These are phyloP conservation scores for Pelargonium australe DNA, from an alignment of 441 rosid genomes.

Conservation along the genomic window DNA sequence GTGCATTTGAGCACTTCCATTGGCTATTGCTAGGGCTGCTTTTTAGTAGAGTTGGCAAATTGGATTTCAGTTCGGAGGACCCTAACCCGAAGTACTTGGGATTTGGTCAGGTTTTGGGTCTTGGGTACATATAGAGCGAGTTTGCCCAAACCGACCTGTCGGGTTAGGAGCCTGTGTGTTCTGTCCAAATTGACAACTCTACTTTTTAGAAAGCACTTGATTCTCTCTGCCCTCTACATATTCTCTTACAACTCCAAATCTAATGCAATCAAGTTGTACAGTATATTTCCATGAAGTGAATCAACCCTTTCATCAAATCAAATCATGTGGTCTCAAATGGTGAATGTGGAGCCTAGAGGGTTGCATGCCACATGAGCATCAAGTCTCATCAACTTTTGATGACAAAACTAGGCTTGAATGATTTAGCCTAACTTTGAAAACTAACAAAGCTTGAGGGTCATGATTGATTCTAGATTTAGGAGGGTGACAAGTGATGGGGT, in stretches of 20 bases:
- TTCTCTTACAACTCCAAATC: background rate
- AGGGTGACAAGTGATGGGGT: background rate
- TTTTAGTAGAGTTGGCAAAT: too few relatives aligned
- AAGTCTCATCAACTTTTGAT: background rate
- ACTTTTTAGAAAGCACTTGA: background rate
- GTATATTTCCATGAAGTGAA: background rate
- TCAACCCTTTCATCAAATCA: background rate
- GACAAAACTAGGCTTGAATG: background rate
- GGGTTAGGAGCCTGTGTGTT: too few relatives aligned
- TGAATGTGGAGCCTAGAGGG: slow-evolving; percentile 1
- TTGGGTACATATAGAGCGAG: too few relatives aligned
- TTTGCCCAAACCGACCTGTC: too few relatives aligned
- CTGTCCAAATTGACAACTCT: too few relatives aligned
- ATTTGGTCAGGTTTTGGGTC: too few relatives aligned
- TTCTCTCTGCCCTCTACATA: background rate
- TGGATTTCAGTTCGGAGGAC: too few relatives aligned
- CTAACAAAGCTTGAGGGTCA: background rate
- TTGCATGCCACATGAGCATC: background rate
- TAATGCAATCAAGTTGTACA: background rate
- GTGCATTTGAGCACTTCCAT: background rate
- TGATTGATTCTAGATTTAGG: background rate
- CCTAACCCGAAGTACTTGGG: too few relatives aligned
- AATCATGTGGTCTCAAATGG: background rate
- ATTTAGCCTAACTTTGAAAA: background rate
- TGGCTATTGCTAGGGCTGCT: too few relatives aligned